These are phyloP conservation scores for Paraleonurus japonicus DNA, from an alignment of 257 asterid genomes.

Conservation along the genomic window DNA sequence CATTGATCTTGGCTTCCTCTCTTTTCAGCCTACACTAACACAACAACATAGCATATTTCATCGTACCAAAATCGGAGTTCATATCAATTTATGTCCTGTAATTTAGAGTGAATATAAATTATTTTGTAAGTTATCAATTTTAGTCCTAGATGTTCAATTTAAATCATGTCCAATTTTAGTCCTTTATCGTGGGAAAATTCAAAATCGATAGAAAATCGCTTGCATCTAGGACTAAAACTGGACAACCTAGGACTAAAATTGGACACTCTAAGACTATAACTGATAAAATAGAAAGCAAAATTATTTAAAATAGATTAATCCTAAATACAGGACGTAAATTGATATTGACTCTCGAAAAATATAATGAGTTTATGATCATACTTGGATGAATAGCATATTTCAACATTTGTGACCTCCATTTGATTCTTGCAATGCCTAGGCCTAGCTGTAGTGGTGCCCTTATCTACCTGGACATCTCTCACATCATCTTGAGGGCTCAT, in stretches of 20 bases:
- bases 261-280: no score
- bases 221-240: not conserved
- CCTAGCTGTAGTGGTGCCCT: constrained; percentile 42
- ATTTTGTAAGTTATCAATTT: no score
- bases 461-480: constrained; percentile 81
- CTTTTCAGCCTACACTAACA: constrained; percentile 50
- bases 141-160: not conserved
- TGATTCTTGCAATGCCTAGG: constrained; percentile 40
- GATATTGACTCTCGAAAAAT: not conserved
- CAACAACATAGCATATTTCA: not conserved
- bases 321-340: not conserved
- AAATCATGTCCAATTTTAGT: not conserved
- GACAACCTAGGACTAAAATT: not conserved
- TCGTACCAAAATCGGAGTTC: constrained; percentile 25
- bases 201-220: not conserved
- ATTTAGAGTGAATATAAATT: no score
- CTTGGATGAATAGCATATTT: constrained; percentile 38
- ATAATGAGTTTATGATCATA: constrained; percentile 12
- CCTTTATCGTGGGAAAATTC: not conserved
- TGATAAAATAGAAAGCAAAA: not conserved
- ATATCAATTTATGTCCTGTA: no score
- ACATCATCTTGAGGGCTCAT: constrained; percentile 84
- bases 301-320: no score
- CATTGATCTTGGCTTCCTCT: constrained; percentile 70
- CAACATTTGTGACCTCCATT: constrained; percentile 18